phyloP scores from a whole-genome alignment of 2,329 filamentous ascomycete species.

The Huntiella savannae region DNA sequence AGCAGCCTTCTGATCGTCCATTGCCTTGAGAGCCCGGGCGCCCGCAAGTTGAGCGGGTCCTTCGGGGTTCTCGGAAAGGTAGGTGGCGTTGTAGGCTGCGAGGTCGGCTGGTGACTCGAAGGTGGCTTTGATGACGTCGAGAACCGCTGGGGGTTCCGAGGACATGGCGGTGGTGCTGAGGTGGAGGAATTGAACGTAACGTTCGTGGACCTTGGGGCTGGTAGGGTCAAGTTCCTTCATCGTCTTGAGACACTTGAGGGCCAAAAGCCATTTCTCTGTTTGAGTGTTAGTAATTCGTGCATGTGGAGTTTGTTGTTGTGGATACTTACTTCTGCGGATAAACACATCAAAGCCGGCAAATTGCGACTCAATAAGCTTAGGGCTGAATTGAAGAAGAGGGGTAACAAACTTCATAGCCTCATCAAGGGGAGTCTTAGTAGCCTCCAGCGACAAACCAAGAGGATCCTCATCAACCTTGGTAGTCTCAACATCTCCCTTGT shows the following conservation, averaged over 20 bases:
- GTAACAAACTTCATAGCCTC: conserved; percentile 75
- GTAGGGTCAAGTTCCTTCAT: conserved; percentile 49
- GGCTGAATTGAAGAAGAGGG: conserved; percentile 65
- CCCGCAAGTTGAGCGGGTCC: conserved; percentile 43
- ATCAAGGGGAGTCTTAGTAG: conserved; percentile 63
- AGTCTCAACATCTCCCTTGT: conserved; percentile 49
- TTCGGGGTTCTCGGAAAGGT: conserved; percentile 39
- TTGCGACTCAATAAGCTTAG: conserved; percentile 66
- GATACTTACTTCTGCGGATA: conserved; percentile 54
- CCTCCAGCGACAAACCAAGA: conserved; percentile 57
- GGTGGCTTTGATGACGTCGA: conserved; percentile 44
- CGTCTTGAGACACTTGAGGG: conserved; percentile 66
- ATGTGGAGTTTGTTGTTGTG: no score
- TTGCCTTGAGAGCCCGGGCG: conserved; percentile 36
- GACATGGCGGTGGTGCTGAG: conserved; percentile 35
- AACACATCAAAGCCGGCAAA: conserved; percentile 79
- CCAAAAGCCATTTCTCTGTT: conserved; percentile 69
- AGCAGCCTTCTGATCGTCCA: conserved; percentile 36
- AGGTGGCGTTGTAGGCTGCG: conserved; percentile 46
- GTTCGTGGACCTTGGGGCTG: conserved; percentile 57
- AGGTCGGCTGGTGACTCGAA: conserved; percentile 38
- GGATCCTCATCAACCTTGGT: conserved; percentile 90
- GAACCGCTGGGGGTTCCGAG: conserved; percentile 44
- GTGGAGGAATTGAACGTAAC: conserved; percentile 50
- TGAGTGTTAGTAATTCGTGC: neutral